Percentiles rank a stretch among this genome's conserved stretches.
phyloP scores from a whole-genome alignment of 805 yeast species.

The Saccharomycopsis capsularis region DNA sequence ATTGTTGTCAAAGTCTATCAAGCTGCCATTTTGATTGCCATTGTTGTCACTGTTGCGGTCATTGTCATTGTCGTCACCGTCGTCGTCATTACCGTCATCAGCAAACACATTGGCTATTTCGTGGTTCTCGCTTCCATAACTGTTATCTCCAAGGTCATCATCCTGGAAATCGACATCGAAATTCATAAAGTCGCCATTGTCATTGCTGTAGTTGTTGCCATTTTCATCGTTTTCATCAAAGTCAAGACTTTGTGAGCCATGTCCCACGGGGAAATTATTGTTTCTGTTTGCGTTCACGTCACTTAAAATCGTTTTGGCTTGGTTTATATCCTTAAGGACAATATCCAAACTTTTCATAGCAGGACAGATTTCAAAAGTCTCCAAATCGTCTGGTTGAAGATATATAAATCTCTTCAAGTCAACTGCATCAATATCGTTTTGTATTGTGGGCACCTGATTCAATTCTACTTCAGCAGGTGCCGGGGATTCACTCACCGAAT shows the following conservation, averaged over 20 bases:
- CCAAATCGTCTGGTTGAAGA: constrained; percentile 27
- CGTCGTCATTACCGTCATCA: constrained; percentile 25
- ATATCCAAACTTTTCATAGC: constrained; percentile 55
- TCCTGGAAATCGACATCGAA: constrained; percentile 21
- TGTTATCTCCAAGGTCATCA: constrained; percentile 25
- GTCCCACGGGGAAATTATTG: neutral
- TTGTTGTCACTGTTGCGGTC: neutral
- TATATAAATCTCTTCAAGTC: constrained; percentile 12
- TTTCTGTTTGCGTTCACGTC: constrained; percentile 31
- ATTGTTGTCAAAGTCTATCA: neutral
- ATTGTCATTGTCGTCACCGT: constrained; percentile 24
- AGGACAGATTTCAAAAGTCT: constrained; percentile 51
- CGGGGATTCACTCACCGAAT: constrained; percentile 11
- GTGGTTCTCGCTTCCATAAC: constrained; percentile 24
- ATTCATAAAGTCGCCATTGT: constrained; percentile 21
- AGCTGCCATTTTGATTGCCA: neutral
- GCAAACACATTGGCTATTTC: constrained; percentile 23
- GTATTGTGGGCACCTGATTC: constrained; percentile 6
- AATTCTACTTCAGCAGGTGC: neutral
- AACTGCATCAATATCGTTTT: constrained; percentile 10
- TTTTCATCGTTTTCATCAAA: constrained; percentile 17
- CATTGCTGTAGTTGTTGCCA: constrained; percentile 23
- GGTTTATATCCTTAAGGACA: constrained; percentile 48
- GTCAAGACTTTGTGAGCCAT: constrained; percentile 18
- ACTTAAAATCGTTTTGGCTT: constrained; percentile 42